Conservation (phyloP, 2,329 filamentous ascomycete species). For the Amylocarpus encephaloides region DNA sequence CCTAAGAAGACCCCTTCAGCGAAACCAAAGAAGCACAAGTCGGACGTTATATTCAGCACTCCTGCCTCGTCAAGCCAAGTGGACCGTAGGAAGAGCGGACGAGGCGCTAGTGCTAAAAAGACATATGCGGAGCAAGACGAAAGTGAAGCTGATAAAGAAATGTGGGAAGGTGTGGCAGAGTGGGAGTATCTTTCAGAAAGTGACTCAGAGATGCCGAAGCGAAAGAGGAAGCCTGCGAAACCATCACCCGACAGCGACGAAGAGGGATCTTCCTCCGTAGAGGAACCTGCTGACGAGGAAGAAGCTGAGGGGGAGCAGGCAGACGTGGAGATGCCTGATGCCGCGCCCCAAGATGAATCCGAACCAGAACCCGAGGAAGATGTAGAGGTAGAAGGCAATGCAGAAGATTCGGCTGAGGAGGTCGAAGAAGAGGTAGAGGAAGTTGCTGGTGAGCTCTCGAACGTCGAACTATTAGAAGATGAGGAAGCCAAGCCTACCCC, state of each 20-base stretch:
- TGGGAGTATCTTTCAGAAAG: slow-evolving; percentile 27
- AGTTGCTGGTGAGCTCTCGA: not conserved
- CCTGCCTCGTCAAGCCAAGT: slow-evolving; percentile 15
- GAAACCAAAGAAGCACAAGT: slow-evolving; percentile 25
- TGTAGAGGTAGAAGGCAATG: not conserved
- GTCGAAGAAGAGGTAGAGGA: slow-evolving; percentile 27
- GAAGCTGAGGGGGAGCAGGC: slow-evolving; percentile 26
- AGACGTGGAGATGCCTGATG: slow-evolving; percentile 3
- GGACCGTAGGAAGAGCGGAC: slow-evolving; percentile 33
- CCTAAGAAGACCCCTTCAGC: slow-evolving; percentile 23
- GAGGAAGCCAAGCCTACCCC: too few species aligned
- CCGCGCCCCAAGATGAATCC: slow-evolving; percentile 1
- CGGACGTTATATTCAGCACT: slow-evolving; percentile 8
- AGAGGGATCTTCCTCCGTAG: slow-evolving; percentile 30
- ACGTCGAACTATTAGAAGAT: too few species aligned
- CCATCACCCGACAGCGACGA: slow-evolving; percentile 34
- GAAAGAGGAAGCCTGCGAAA: not conserved
- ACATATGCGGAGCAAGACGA: slow-evolving; percentile 35
- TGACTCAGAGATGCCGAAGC: not conserved
- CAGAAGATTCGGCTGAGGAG: slow-evolving; percentile 26
- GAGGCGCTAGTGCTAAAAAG: slow-evolving; percentile 34
- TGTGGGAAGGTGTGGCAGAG: slow-evolving; percentile 31
- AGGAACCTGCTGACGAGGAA: slow-evolving; percentile 12
- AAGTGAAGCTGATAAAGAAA: slow-evolving; percentile 36
- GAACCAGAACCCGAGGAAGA: slow-evolving; percentile 10